Percentiles rank a stretch among this genome's conserved stretches.
Conservation (phyloP, 2,329 filamentous ascomycete genomes). For the Diaporthe sp. region DNA sequence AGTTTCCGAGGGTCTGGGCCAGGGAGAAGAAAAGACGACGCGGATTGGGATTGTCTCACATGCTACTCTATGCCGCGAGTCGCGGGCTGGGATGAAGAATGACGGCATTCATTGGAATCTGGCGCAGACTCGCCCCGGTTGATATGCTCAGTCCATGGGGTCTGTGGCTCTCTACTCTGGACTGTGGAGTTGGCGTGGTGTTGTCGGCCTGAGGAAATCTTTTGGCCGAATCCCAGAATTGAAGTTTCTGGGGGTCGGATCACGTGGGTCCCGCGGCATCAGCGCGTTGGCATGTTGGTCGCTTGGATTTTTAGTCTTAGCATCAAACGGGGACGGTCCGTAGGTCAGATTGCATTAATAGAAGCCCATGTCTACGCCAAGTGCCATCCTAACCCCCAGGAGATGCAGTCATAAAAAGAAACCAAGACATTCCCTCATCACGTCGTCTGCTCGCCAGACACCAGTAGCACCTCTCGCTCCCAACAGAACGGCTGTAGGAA, state of each 20-base stretch:
- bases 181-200: conserved; percentile 11
- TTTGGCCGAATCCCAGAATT: background rate
- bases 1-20: conserved; percentile 3
- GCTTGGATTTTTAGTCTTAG: background rate
- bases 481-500: background rate
- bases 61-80: conserved; percentile 67
- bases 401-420: conserved; percentile 40
- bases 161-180: background rate
- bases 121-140: conserved; percentile 25
- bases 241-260: conserved; percentile 4
- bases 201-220: conserved; percentile 18
- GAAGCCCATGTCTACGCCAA: conserved; percentile 38
- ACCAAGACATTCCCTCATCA: conserved; percentile 28
- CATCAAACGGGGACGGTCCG: background rate
- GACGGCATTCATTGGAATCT: conserved; percentile 51
- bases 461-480: background rate
- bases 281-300: background rate
- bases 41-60: conserved; percentile 50
- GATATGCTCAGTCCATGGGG: conserved; percentile 32
- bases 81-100: conserved; percentile 62
- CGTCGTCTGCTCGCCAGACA: conserved; percentile 4
- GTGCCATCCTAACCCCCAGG: conserved; percentile 32
- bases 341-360: conserved; percentile 28
- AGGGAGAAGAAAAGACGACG: background rate
- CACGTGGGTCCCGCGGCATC: conserved; percentile 27